A percentile compares a stretch with the other conserved stretches of the same genome.
Evolutionary conservation across 306 rosid genomes (phyloP).

Genomic region (Phaseolus lunatus): DNA sequence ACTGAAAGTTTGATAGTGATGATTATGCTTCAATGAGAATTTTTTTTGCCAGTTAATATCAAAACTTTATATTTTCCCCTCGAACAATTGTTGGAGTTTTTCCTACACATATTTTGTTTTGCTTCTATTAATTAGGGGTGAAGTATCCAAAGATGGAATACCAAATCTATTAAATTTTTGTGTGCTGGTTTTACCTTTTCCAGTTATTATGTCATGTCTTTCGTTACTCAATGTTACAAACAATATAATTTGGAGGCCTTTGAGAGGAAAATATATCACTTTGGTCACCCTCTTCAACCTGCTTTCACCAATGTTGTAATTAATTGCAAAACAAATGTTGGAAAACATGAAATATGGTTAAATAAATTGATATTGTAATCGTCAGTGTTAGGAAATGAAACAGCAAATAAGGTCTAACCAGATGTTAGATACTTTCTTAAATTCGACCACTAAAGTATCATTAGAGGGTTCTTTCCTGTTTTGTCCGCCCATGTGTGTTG

Average conservation of each 20-base stretch:
- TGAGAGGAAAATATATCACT: not conserved
- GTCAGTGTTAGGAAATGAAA: not conserved
- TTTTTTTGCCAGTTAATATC: constrained; percentile 29
- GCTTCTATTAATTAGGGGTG: not conserved
- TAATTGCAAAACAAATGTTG: not conserved
- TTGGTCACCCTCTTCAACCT: not conserved
- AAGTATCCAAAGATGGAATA: not conserved
- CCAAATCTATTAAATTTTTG: not conserved
- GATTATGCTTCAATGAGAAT: constrained; percentile 13
- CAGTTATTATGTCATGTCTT: not conserved
- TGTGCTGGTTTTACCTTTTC: no score
- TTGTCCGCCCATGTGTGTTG: not conserved
- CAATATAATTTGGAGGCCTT: not conserved
- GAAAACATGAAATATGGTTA: not conserved
- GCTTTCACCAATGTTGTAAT: not conserved
- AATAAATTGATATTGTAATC: not conserved
- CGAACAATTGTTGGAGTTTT: not conserved
- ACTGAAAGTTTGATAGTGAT: constrained; percentile 1
- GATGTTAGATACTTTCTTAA: not conserved
- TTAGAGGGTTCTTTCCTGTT: no score
- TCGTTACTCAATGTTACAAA: not conserved
- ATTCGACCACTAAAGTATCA: no score
- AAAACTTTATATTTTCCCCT: not conserved
- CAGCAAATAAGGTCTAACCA: not conserved
- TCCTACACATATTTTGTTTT: not conserved